Evolutionary conservation across 306 rosid species (phyloP), one percentile per base, ranked within the genome.

Genomic region (Acacia melanoxylon): DNA sequence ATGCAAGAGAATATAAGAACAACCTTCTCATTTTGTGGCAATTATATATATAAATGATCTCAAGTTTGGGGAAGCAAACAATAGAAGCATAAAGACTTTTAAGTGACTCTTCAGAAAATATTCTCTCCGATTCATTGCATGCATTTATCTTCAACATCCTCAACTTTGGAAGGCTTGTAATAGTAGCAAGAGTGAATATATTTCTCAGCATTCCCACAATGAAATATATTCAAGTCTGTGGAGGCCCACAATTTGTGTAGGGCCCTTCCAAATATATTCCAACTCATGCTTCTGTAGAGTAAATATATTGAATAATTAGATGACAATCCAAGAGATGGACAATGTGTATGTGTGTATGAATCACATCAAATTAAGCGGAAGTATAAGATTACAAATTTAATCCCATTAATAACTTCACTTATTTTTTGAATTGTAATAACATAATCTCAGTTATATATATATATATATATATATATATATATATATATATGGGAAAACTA

Each of bases 121-220:
- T 42, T 42, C 46, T 3, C 46, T 42, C 46, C 46, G 0, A 42
- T 42, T 16, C n/a, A 1, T 54, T 8, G 25, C 61, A 54, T 19
- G 7, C 10, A 1, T 2, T 7, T 20, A 54, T 2, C 0, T 6
- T 0, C 1, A 20, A 9, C 0, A 0, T 6, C 61, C 11, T 54
- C 61, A 54, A 54, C 22, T 54, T 10, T 7, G 24, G 61, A 17
- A 54, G 25, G 12, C 61, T 52, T 49, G 54, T 3, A 14, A 49
- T 8, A 15, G 4, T 15, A 4, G 56, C 20, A 49, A 15, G 7
- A 16, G 56, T 49, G n/a, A 49, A 42, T 8, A 42, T 10, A 42
- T 42, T 42, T 42, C 12, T 42, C 46, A 42, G 56, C 56, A 49
- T 14, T 5, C 0, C 6, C 0, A 1, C 56, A 49, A 49, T 49